Evolutionary conservation across 352 stramenopile species (phyloP).

Genomic region (Phytophthora litchii): DNA sequence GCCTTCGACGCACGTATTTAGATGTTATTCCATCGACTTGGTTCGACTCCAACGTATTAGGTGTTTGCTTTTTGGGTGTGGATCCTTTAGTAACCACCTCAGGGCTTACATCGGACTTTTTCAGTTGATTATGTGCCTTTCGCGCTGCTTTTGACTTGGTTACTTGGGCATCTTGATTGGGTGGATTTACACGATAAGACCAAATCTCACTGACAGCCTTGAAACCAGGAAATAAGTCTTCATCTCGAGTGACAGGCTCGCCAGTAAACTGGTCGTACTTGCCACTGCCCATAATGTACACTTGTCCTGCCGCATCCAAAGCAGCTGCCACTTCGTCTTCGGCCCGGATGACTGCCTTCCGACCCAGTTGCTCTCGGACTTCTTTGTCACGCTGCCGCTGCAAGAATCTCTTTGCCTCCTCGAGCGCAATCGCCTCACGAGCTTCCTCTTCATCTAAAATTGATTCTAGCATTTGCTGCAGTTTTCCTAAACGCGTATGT

Average conservation of each 20-base stretch:
- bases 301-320: slow-evolving; percentile 91
- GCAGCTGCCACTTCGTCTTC: slow-evolving; percentile 86
- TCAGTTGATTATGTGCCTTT: slow-evolving; percentile 10
- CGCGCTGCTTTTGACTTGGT: slow-evolving; percentile 4
- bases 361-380: slow-evolving; percentile 42
- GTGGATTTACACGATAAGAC: slow-evolving; percentile 51
- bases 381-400: slow-evolving; percentile 81
- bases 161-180: neutral
- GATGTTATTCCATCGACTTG: slow-evolving; percentile 9
- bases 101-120: neutral
- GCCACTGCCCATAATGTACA: slow-evolving; percentile 92
- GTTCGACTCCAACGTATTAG: neutral
- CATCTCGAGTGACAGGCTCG: slow-evolving; percentile 49
- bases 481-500: slow-evolving; percentile 76
- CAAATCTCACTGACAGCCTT: slow-evolving; percentile 69
- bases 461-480: slow-evolving; percentile 88
- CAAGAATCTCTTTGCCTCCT: slow-evolving; percentile 77
- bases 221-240: slow-evolving; percentile 68
- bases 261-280: slow-evolving; percentile 85
- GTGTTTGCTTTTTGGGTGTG: slow-evolving; percentile 5
- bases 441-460: slow-evolving; percentile 92
- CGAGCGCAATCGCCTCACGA: slow-evolving; percentile 75
- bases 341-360: slow-evolving; percentile 65
- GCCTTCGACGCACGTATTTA: slow-evolving; percentile 62
- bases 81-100: neutral